phyloP scores from a whole-genome alignment of 2,329 filamentous ascomycete species.

The Didymella glomerata region DNA sequence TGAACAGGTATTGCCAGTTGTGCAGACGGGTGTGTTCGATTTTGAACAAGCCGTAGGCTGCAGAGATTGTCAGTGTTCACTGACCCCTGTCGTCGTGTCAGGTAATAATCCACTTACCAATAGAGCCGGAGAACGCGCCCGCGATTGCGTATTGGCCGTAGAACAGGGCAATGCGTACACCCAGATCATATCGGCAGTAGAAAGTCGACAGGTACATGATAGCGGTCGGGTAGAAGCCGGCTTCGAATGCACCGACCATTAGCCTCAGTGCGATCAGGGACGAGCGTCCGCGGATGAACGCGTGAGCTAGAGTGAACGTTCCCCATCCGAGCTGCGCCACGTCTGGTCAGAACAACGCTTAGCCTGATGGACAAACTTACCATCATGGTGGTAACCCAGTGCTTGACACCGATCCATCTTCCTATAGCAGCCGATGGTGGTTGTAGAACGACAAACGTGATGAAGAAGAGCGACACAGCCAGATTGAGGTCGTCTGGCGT shows the following conservation, averaged over 20 bases:
- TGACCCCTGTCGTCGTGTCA: neutral
- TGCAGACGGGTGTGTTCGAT: slow-evolving; percentile 55
- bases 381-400: slow-evolving; percentile 34
- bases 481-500: slow-evolving; percentile 36
- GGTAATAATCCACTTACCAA: slow-evolving; percentile 31
- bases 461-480: slow-evolving; percentile 38
- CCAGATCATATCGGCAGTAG: slow-evolving; percentile 54
- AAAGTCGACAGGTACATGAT: slow-evolving; percentile 64
- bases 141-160: slow-evolving; percentile 55
- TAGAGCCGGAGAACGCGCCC: slow-evolving; percentile 54
- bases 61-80: slow-evolving; percentile 4
- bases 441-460: slow-evolving; percentile 37
- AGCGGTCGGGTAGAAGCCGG: slow-evolving; percentile 63
- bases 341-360: neutral
- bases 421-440: slow-evolving; percentile 32
- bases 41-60: slow-evolving; percentile 57
- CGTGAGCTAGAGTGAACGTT: slow-evolving; percentile 34
- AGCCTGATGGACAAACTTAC: slow-evolving; percentile 10
- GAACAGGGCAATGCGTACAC: slow-evolving; percentile 56
- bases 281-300: slow-evolving; percentile 29
- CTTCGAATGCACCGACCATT: slow-evolving; percentile 57
- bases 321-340: slow-evolving; percentile 36
- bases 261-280: slow-evolving; percentile 35
- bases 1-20: slow-evolving; percentile 58
- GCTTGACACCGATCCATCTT: slow-evolving; percentile 33